These are phyloP conservation scores for Dothiorella sarmentorum DNA, from an alignment of 2,329 filamentous ascomycete genomes.

Conservation along the genomic window DNA sequence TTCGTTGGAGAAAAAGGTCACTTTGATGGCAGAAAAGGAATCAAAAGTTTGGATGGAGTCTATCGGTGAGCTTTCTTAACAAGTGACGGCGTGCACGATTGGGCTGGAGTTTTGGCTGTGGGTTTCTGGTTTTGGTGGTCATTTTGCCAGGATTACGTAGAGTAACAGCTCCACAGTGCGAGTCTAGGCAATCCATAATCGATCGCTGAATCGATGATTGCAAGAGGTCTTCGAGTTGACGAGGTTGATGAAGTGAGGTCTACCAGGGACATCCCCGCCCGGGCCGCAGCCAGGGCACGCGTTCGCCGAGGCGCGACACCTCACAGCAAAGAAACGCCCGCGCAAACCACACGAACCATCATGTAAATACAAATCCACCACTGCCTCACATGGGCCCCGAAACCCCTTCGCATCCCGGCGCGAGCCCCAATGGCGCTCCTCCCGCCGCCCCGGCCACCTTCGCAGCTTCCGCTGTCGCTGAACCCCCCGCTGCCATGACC, in stretches of 20 bases:
- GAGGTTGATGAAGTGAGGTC: neutral
- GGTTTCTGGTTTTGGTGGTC: too few relatives aligned
- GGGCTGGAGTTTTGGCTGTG: too few relatives aligned
- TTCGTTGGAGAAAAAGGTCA: too few relatives aligned
- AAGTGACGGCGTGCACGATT: too few relatives aligned
- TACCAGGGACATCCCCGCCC: neutral
- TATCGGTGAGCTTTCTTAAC: too few relatives aligned
- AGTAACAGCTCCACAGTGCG: too few relatives aligned
- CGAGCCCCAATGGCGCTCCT: conserved; percentile 15
- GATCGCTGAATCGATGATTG: too few relatives aligned
- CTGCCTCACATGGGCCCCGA: conserved; percentile 16
- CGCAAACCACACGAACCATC: conserved; percentile 9
- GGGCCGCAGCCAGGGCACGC: conserved; percentile 2
- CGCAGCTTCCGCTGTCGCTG: neutral
- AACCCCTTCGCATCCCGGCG: neutral
- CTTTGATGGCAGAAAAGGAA: too few relatives aligned
- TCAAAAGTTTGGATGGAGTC: too few relatives aligned
- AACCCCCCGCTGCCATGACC: neutral
- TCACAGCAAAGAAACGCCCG: conserved; percentile 6
- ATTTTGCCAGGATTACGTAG: too few relatives aligned
- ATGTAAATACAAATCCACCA: conserved; percentile 13
- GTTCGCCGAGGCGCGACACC: conserved; percentile 6
- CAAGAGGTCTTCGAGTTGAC: neutral
- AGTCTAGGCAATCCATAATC: too few relatives aligned
- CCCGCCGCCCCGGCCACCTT: neutral